These are phyloP conservation scores for Begonia masoniana DNA, from an alignment of 306 rosid species.

Conservation along the genomic window DNA sequence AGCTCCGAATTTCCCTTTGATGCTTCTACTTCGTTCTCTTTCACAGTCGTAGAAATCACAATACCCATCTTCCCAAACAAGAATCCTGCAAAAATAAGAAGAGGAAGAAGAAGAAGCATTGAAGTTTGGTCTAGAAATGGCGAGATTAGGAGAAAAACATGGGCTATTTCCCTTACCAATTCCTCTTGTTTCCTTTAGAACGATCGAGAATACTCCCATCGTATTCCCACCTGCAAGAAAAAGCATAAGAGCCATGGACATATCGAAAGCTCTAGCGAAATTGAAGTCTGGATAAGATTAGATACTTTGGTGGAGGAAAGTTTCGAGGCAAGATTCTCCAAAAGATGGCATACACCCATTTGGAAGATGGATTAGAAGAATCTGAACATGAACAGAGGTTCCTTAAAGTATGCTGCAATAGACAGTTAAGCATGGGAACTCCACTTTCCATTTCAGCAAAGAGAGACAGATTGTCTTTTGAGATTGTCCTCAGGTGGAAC, in stretches of 20 bases:
- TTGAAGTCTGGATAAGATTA: too few species aligned
- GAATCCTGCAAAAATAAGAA: conserved; percentile 40
- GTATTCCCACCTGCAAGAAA: conserved; percentile 68
- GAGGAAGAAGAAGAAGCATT: too few species aligned
- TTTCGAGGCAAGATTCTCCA: conserved; percentile 82
- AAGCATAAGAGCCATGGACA: not conserved
- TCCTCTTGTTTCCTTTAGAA: conserved; percentile 77
- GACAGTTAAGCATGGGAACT: conserved; percentile 58
- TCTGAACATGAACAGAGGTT: conserved; percentile 28
- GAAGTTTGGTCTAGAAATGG: too few species aligned
- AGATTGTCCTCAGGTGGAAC: conserved; percentile 7
- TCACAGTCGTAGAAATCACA: conserved; percentile 80
- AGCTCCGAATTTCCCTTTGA: conserved; percentile 55
- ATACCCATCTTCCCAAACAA: conserved; percentile 96
- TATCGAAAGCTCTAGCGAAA: too few species aligned
- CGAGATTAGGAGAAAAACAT: too few species aligned
- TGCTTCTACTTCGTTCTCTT: conserved; percentile 34
- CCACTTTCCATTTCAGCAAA: conserved; percentile 45
- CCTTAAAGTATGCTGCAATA: conserved; percentile 67
- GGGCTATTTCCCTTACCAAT: conserved; percentile 35
- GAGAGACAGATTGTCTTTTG: too few species aligned
- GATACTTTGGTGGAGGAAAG: conserved; percentile 79
- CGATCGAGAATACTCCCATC: conserved; percentile 72
- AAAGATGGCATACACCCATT: conserved; percentile 82
- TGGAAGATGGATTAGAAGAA: conserved; percentile 13